These are phyloP conservation scores for Acanthamoeba sp. DNA, from an alignment of 208 protist genomes.

Conservation along the genomic window DNA sequence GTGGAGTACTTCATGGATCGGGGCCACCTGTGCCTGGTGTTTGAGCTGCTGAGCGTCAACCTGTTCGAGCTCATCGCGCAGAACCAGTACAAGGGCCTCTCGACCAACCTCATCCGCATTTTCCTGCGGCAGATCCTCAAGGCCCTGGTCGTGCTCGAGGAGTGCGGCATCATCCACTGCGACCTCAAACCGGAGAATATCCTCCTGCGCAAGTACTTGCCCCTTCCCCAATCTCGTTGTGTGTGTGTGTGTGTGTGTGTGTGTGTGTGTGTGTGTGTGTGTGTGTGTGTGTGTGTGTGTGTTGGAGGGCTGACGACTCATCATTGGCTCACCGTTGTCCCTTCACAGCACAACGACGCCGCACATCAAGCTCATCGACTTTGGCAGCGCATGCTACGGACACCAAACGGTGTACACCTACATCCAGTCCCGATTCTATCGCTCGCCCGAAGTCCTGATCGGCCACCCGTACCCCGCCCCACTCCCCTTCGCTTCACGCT, in stretches of 20 bases:
- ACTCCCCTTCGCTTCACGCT: conserved; percentile 90
- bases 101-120: conserved; percentile 92
- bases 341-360: conserved; percentile 85
- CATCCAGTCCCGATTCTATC: conserved; percentile 97
- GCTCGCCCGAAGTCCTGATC: conserved; percentile 97
- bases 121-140: conserved; percentile 94
- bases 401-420: conserved; percentile 94
- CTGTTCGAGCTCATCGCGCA: conserved; percentile 94
- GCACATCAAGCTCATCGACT: conserved; percentile 97
- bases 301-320: no score
- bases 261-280: no score
- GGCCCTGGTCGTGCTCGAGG: conserved; percentile 94
- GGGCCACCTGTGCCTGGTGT: conserved; percentile 92
- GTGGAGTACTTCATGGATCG: conserved; percentile 91
- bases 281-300: no score
- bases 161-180: conserved; percentile 96
- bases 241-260: no score
- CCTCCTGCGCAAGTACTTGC: conserved; percentile 87
- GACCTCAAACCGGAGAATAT: conserved; percentile 97
- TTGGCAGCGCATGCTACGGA: conserved; percentile 96
- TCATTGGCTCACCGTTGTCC: no score
- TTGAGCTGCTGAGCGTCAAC: conserved; percentile 93
- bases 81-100: conserved; percentile 91
- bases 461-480: conserved; percentile 92
- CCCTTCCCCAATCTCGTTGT: no score